phyloP scores from a whole-genome alignment of 2,329 filamentous ascomycete species.

The Colletotrichum eremochloae region DNA sequence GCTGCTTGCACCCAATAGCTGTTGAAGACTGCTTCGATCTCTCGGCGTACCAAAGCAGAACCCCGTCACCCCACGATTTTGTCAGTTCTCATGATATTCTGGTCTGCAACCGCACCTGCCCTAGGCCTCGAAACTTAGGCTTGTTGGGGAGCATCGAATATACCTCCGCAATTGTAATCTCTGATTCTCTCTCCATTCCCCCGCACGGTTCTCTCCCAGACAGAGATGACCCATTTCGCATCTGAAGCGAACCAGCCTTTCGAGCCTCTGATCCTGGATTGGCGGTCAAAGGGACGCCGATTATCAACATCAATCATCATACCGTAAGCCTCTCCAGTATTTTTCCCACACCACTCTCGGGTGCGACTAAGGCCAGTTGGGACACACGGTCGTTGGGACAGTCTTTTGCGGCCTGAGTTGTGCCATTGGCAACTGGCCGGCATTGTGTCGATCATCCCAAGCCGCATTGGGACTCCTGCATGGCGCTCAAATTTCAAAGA shows the following conservation, averaged over 20 bases:
- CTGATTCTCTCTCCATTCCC: not conserved
- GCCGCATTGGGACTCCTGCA: conserved; percentile 19
- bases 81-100: conserved; percentile 37
- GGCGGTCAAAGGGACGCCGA: conserved; percentile 24
- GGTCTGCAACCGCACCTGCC: conserved; percentile 5
- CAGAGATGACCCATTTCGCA: not conserved
- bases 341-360: not conserved
- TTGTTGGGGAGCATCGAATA: not conserved
- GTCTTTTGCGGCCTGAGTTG: conserved; percentile 24
- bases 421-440: conserved; percentile 9
- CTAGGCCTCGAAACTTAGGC: conserved; percentile 14
- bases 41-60: conserved; percentile 14
- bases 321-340: not conserved
- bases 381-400: conserved; percentile 12
- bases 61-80: conserved; percentile 13
- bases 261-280: conserved; percentile 3
- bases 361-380: not conserved
- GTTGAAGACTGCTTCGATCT: conserved; percentile 14
- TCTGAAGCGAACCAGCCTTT: not conserved
- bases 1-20: conserved; percentile 12
- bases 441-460: conserved; percentile 30
- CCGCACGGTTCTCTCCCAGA: conserved; percentile 3
- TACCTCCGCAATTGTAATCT: conserved; percentile 5
- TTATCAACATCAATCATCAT: not conserved
- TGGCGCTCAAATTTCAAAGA: conserved; percentile 18